These are phyloP conservation scores for Chlorella sp. DNA, from an alignment of 139 green algal species.

Conservation along the genomic window DNA sequence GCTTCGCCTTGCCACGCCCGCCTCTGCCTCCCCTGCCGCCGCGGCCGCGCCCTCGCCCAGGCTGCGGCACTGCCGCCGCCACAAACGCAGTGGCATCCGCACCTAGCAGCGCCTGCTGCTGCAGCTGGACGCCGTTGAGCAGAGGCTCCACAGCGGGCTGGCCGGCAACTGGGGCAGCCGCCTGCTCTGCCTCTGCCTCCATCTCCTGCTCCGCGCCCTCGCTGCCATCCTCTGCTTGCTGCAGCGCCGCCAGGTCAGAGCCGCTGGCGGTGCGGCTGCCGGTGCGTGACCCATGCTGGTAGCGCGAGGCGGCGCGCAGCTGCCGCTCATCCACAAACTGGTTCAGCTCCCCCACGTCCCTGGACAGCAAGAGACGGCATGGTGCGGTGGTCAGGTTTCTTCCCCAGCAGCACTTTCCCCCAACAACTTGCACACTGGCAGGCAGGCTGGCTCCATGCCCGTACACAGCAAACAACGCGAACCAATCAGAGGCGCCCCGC, in stretches of 20 bases:
- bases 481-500: neutral
- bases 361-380: neutral
- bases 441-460: neutral
- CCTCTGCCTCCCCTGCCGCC: no score
- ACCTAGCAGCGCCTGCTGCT: no score
- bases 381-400: neutral
- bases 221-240: neutral
- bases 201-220: neutral
- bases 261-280: constrained; percentile 1
- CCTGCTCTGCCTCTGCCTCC: neutral
- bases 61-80: neutral
- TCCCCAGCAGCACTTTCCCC: no score
- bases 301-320: neutral
- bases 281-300: neutral
- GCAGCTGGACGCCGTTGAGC: no score
- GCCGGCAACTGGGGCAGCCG: neutral
- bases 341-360: neutral
- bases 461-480: no score
- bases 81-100: neutral
- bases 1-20: neutral
- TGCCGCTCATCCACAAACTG: constrained; percentile 24
- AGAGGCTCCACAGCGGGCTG: no score
- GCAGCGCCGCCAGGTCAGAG: neutral
- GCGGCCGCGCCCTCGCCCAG: no score
- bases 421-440: no score